These are phyloP conservation scores for Straminergon stramineum DNA, from an alignment of 225 moss, liverwort and hornwort species.

Conservation along the genomic window DNA sequence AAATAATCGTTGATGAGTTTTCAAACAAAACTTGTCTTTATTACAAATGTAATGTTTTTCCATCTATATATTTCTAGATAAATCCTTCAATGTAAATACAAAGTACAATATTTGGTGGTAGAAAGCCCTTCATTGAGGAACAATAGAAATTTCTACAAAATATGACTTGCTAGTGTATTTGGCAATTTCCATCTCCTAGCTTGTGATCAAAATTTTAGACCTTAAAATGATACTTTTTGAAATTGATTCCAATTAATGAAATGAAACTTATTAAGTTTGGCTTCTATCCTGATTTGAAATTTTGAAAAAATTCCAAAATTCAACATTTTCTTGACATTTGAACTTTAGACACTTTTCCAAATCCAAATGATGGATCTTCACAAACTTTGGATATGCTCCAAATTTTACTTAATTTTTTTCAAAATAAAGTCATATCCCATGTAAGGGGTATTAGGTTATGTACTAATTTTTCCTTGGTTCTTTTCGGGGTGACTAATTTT, in stretches of 20 bases:
- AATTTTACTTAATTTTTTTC: not conserved
- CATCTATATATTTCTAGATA: rapidly evolving
- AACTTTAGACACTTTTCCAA: not conserved
- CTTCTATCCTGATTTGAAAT: not conserved
- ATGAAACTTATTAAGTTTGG: not conserved
- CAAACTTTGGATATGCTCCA: not conserved
- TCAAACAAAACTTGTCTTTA: not conserved
- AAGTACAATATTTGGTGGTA: too few relatives aligned
- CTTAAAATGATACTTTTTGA: not conserved
- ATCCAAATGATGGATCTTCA: not conserved
- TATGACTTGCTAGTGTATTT: not conserved
- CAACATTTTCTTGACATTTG: not conserved
- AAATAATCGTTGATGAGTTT: not conserved
- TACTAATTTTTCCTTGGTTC: not conserved
- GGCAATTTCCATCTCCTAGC: not conserved
- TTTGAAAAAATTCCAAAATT: not conserved
- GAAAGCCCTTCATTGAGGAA: not conserved
- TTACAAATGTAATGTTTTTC: not conserved
- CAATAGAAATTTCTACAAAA: not conserved
- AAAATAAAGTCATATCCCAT: rapidly evolving
- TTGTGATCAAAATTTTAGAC: not conserved
- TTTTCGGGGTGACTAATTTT: too few relatives aligned
- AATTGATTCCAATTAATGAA: not conserved
- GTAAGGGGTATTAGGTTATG: not conserved
- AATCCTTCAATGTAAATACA: too few relatives aligned